Percentiles rank a stretch among this genome's conserved stretches.
These are phyloP conservation scores for Fraxinus pennsylvanica DNA, from an alignment of 257 asterid genomes.

Conservation along the genomic window DNA sequence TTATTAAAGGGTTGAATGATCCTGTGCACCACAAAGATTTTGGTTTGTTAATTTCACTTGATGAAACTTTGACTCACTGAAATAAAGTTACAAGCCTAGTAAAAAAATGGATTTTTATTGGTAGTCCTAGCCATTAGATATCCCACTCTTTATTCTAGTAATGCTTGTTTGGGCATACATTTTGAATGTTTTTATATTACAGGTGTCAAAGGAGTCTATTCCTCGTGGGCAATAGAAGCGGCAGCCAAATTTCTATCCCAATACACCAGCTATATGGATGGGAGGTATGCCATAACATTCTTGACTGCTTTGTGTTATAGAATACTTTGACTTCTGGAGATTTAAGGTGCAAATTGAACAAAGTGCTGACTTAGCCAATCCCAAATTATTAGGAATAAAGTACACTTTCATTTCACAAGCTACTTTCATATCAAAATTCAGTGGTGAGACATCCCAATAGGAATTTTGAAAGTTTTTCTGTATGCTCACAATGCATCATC, in stretches of 20 bases:
- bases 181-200: constrained; percentile 9
- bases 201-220: constrained; percentile 82
- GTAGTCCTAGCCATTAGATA: constrained; percentile 19
- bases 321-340: neutral
- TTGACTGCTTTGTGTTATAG: neutral
- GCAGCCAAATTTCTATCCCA: constrained; percentile 59
- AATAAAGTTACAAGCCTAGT: constrained; percentile 3
- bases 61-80: neutral
- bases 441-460: no score
- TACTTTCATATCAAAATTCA: no score
- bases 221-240: constrained; percentile 71
- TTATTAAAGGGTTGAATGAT: constrained; percentile 79
- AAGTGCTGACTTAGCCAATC: neutral
- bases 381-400: neutral
- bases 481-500: no score
- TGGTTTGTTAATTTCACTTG: constrained; percentile 59
- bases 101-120: constrained; percentile 18
- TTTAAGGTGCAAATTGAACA: neutral
- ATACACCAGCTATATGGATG: constrained; percentile 62
- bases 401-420: neutral
- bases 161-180: constrained; percentile 18
- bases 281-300: constrained; percentile 50
- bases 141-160: constrained; percentile 10
- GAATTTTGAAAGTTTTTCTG: no score
- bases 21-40: constrained; percentile 91